Base-by-base conservation (phyloP, 192 early-diverging fungal species). In the Allomyces macrogynus region DNA sequence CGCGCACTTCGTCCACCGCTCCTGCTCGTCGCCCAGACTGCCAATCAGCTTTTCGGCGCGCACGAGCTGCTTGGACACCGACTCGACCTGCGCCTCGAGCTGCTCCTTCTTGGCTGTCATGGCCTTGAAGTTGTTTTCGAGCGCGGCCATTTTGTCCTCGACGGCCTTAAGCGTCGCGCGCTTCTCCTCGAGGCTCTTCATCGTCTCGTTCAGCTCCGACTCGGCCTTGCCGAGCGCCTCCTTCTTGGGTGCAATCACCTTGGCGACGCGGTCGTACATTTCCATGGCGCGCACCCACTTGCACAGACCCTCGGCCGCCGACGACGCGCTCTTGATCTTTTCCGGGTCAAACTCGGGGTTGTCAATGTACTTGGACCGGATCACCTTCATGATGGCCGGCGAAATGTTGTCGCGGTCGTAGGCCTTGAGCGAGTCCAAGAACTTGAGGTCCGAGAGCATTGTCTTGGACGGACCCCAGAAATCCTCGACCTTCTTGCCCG, bases 281-380 rank as follows among this genome's bases (percentile, higher is more conserved):
- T 96, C 92, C 77, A 97, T 95, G 32, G 97, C 97, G 66, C 87
- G 83, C 0, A 91, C 97, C 97, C 97, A 99, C 74, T 93, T 86
- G 25, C 91, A 90, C 40, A 99, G 75, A 22, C 95, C 95, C 10
- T 95, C 97, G 75, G 95, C 98, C 5, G 97, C 97, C 73, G 91
- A 95, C 71, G 86, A 88, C n/a, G 97, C 97, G 64, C 89, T 86
- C 72, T 92, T 96, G n/a, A 99, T 91, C 3, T 75, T 75, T 68
- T 99, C 97, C 72, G 89, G 96, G 73, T 91, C 91, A 70, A 85
- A 99, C 66, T 80, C 82, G 60, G 94, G 88, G 61, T 93, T 85
- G 67, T 72, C 80, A 40, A 99, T 69, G 73, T 86, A 99, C 26
- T 81, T 80, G 24, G 71, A 69, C 20, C 77, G 80, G 77, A 99